phyloP scores from a whole-genome alignment of 805 yeast genomes.

The Starmerella bombicola region DNA sequence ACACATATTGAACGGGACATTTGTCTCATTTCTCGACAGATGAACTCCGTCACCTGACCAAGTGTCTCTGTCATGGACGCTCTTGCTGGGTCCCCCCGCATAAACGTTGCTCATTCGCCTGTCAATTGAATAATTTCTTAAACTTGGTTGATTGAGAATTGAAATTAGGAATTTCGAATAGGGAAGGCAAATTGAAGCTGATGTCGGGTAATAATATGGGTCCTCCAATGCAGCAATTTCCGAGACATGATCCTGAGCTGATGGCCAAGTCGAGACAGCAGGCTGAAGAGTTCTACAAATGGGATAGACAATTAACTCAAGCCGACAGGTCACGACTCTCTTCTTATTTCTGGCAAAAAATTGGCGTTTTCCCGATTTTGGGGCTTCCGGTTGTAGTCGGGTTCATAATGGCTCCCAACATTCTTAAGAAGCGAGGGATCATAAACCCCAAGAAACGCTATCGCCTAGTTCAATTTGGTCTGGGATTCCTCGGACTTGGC shows the following conservation, averaged over 20 bases:
- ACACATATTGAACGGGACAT: no score
- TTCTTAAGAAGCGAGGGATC: slow-evolving; percentile 12
- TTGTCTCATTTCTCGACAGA: no score
- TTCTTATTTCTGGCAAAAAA: slow-evolving; percentile 15
- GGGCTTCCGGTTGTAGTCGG: slow-evolving; percentile 20
- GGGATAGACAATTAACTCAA: slow-evolving; percentile 15
- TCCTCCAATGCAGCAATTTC: slow-evolving; percentile 1
- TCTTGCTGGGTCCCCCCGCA: no score
- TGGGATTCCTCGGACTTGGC: slow-evolving; percentile 22
- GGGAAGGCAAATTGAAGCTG: not conserved
- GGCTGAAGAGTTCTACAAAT: slow-evolving; percentile 19
- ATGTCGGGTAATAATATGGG: not conserved
- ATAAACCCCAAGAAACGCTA: slow-evolving; percentile 9
- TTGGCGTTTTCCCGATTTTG: slow-evolving; percentile 17
- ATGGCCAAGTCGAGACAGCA: slow-evolving; percentile 3
- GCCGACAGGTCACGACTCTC: slow-evolving; percentile 17
- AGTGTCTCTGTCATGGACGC: no score
- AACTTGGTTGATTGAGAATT: no score
- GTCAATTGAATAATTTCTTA: no score
- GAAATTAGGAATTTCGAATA: no score
- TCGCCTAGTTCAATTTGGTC: slow-evolving; percentile 16
- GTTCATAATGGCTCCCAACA: slow-evolving; percentile 15
- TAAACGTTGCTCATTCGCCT: no score
- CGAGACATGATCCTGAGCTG: slow-evolving; percentile 12
- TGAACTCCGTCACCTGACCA: no score